phyloP scores from a whole-genome alignment of 2,329 filamentous ascomycete species.

The Cryoendolithus antarcticus region DNA sequence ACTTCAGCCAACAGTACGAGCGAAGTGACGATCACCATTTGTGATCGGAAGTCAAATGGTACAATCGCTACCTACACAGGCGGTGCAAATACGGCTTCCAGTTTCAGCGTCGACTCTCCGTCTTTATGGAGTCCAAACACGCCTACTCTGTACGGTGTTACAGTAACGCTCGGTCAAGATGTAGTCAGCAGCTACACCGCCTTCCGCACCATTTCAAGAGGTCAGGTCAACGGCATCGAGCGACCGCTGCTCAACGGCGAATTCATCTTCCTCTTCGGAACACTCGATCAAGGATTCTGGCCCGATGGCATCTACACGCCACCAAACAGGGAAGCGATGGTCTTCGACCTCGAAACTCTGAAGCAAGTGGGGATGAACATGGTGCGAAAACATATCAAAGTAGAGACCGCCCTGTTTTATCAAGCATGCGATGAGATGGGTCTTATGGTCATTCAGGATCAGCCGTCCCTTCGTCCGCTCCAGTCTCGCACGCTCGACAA shows the following conservation, averaged over 20 bases:
- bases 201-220: constrained; percentile 51
- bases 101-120: constrained; percentile 42
- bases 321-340: constrained; percentile 55
- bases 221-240: constrained; percentile 44
- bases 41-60: neutral
- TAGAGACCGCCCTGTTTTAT: constrained; percentile 56
- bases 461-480: constrained; percentile 38
- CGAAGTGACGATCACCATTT: no score
- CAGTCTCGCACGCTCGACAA: constrained; percentile 22
- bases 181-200: constrained; percentile 53
- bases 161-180: constrained; percentile 42
- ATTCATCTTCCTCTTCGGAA: constrained; percentile 55
- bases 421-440: constrained; percentile 55
- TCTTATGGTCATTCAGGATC: constrained; percentile 57
- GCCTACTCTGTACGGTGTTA: constrained; percentile 53
- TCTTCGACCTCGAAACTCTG: constrained; percentile 50
- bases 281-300: constrained; percentile 56
- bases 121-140: constrained; percentile 53
- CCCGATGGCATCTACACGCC: constrained; percentile 56
- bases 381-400: constrained; percentile 58
- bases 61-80: constrained; percentile 33
- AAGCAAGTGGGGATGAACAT: constrained; percentile 59
- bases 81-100: constrained; percentile 38
- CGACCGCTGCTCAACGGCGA: constrained; percentile 57
- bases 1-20: no score